A percentile compares a stretch with the other conserved stretches of the same genome.
Evolutionary conservation across 129 eudicot genomes (phyloP).

Genomic region (Arctium minus): DNA sequence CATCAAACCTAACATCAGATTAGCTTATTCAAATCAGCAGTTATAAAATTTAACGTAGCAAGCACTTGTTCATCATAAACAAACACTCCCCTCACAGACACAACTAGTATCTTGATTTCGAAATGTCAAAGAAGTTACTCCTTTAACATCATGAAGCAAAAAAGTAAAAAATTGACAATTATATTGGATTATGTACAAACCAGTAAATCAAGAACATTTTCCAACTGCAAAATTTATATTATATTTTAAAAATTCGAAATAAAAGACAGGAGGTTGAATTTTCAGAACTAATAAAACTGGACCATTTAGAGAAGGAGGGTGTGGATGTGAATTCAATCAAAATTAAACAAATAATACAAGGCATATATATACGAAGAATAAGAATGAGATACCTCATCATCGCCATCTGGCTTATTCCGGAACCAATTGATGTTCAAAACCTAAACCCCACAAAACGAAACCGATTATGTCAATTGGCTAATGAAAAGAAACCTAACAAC

Average conservation of each 20-base stretch:
- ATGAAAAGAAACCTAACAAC: neutral
- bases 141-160: neutral
- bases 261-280: neutral
- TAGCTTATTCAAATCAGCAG: neutral
- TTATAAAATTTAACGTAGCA: neutral
- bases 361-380: neutral
- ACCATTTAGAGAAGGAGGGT: neutral
- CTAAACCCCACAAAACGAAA: conserved; percentile 33
- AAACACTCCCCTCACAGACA: too few species aligned
- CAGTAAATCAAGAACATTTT: neutral
- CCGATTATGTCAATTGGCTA: neutral
- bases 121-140: neutral
- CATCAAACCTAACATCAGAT: neutral
- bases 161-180: too few species aligned
- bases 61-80: too few species aligned
- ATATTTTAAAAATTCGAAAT: neutral
- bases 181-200: neutral
- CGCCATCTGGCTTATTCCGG: conserved; percentile 73
- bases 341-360: neutral
- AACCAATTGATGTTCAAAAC: conserved; percentile 82
- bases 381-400: conserved; percentile 62
- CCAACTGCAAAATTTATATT: neutral
- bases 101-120: too few species aligned
- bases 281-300: neutral
- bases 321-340: neutral